A percentile compares a stretch with the other conserved stretches of the same genome.
These are phyloP conservation scores for Auricularia auricula-judae DNA, from an alignment of 768 basidiomycete genomes.

Conservation along the genomic window DNA sequence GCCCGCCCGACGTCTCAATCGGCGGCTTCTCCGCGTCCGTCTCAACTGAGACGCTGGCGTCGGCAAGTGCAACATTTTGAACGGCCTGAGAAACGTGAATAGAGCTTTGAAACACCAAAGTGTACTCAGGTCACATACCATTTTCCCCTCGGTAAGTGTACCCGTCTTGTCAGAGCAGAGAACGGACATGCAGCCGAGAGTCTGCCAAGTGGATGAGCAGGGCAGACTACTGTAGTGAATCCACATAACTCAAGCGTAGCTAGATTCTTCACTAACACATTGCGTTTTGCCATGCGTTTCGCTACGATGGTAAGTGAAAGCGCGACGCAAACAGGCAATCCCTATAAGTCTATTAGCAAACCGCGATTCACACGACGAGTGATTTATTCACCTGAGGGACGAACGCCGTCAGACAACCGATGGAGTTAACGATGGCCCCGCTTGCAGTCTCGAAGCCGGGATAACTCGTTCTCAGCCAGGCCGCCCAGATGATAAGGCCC, in stretches of 20 bases:
- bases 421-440: conserved; percentile 26
- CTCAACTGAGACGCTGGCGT: conserved; percentile 8
- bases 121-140: conserved; percentile 22
- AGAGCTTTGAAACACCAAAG: background rate
- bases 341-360: conserved; percentile 7
- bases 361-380: background rate
- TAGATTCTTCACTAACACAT: conserved; percentile 39
- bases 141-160: conserved; percentile 37
- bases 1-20: conserved; percentile 4
- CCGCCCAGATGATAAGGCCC: background rate
- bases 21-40: background rate
- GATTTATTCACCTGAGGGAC: conserved; percentile 21
- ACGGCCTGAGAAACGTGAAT: conserved; percentile 20
- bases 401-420: conserved; percentile 30
- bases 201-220: conserved; percentile 8
- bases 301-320: conserved; percentile 40
- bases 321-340: conserved; percentile 33
- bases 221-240: too few species aligned
- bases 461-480: conserved; percentile 18
- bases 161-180: conserved; percentile 47
- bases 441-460: conserved; percentile 26
- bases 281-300: conserved; percentile 36
- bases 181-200: conserved; percentile 41
- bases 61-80: conserved; percentile 27
- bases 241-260: conserved; percentile 32